Evolutionary conservation across 2,329 filamentous ascomycete species (phyloP), one percentile per base, ranked within the genome.

Genomic region (Waltergamsia citrina): DNA sequence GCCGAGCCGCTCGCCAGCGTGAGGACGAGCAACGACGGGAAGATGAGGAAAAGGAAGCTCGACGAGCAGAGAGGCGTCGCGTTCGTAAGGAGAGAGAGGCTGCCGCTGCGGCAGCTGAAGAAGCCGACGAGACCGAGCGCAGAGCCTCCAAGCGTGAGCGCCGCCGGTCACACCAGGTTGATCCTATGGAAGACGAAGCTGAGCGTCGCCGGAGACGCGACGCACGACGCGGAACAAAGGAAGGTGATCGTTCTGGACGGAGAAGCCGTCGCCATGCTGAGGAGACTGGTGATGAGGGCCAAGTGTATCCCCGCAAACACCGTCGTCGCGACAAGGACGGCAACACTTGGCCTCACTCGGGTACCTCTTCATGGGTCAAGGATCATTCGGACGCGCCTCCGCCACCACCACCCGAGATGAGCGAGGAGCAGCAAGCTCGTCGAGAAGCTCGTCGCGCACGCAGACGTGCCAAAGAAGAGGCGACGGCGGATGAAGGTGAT

Each of bases 291-390:
- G 61, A 68, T 16, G 62, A 67, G 21, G n/a, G n/a, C n/a, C 63
- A 62, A 27, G 56, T 60, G 30, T 64, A 69, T 38, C 51, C 63
- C 10, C 60, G 62, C 43, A 56, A 57, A 48, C 47, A 55, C 32
- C 54, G 57, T 11, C 53, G 49, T 11, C 51, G 55, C 20, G 61
- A 50, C 17, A 49, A 54, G 26, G 45, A 57, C 22, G 43, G 38
- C 7, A 21, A 19, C 14, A 15, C 14, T 17, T 79, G 75, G 75
- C 74, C 75, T 14, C 71, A 78, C 48, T 77, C 70, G 6, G 74
- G 75, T 18, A 79, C 74, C 0, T 74, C 71, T 7, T 78, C 73
- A 0, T 80, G 76, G 76, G 74, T 79, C 5, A 78, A 78, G 51
- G 74, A 79, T 10, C 68, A 77, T 43, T 72, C 69, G 3, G 75